Evolutionary conservation across 306 rosid genomes (phyloP).

Genomic region (Prinsepia uniflora): DNA sequence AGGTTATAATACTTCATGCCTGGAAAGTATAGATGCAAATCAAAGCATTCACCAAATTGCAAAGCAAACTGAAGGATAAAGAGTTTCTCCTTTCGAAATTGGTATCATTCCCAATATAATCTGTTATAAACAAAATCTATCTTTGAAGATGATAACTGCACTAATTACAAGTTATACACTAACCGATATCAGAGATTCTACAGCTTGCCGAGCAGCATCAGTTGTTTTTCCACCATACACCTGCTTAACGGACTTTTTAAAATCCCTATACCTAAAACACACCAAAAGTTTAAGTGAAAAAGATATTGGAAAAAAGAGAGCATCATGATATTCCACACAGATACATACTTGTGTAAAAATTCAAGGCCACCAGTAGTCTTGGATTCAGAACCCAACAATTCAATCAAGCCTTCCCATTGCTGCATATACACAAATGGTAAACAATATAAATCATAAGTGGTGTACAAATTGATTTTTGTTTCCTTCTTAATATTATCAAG

Average conservation of each 20-base stretch:
- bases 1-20: background rate
- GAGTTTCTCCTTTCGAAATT: background rate
- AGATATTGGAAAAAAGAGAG: slow-evolving; percentile 16
- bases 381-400: slow-evolving; percentile 86
- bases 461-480: slow-evolving; percentile 1
- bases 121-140: too few species aligned
- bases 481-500: background rate
- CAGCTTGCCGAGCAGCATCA: slow-evolving; percentile 74
- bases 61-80: background rate
- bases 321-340: slow-evolving; percentile 3
- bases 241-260: slow-evolving; percentile 78
- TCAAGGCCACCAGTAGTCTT: slow-evolving; percentile 87
- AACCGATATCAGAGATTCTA: slow-evolving; percentile 70
- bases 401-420: slow-evolving; percentile 98
- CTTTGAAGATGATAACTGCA: background rate
- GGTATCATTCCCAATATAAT: background rate
- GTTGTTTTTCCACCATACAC: slow-evolving; percentile 51
- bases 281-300: slow-evolving; percentile 16
- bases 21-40: background rate
- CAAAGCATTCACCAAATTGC: background rate
- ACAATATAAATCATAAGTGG: background rate
- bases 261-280: slow-evolving; percentile 76
- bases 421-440: slow-evolving; percentile 26
- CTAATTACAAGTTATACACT: background rate
- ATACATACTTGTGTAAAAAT: slow-evolving; percentile 77